Evolutionary conservation across 1,139 yeast species (phyloP), one percentile per base, ranked within the genome.

Genomic region (Kodamaea alishanica): DNA sequence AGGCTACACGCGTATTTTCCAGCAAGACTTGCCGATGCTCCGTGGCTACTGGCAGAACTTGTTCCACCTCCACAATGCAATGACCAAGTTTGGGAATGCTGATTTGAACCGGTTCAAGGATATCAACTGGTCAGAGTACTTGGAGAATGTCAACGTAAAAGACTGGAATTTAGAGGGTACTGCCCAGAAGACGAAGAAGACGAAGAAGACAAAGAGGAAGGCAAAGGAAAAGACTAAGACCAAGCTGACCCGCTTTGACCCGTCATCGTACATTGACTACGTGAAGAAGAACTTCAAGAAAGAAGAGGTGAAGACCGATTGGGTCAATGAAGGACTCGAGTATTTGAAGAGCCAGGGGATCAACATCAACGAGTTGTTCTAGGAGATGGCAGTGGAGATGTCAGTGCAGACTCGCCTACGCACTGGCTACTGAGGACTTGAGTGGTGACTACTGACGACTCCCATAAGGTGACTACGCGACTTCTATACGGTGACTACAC

Each of bases 251-350:
- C n/a, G 24, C 28, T 30, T 38, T 30, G 34, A 27, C 11, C 39
- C 35, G 6, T 33, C 38, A 23, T 47, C 50, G 15, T 56, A 52
- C 35, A 41, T 55, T 32, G 51, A 54, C 12, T 56, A 58, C 35
- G 45, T 57, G 9, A 46, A 49, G 31, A 47, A 48, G 24, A 49
- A 52, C 33, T 52, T 55, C 37, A 39, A 46, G 12, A 32, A 40
- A n/a, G 46, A 41, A 9, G 43, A 41, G 22, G 4, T 4, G 20
- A 15, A 15, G 49, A 43, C 11, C 42, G 35, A 1, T 43, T 45
- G 29, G 45, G 42, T 56, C 15, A 42, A 50, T 4, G 45, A 48
- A 15, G 46, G 50, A 32, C 49, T 59, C 3, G 41, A 44, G 8
- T 44, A 40, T 33, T 40, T 50, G 28, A 34, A 34, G 8, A 37